A percentile compares a stretch with the other conserved stretches of the same genome.
Evolutionary conservation across 352 stramenopile genomes (phyloP).

Genomic region (Stramenopiles sp.): DNA sequence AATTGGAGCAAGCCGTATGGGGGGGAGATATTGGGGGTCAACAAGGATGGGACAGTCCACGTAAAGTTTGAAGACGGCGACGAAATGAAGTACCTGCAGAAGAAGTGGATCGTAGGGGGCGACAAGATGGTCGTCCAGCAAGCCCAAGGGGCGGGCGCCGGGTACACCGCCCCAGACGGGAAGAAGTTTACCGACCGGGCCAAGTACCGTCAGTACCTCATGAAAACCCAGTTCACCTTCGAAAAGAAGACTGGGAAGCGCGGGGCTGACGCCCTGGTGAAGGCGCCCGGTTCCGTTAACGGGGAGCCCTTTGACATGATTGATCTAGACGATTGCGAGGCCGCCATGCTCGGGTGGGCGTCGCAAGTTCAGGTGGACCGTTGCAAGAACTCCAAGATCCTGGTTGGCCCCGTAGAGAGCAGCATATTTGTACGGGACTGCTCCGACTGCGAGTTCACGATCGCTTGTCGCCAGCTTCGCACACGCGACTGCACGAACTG

Average conservation of each 20-base stretch:
- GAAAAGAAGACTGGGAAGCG: not conserved
- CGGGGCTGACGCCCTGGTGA: not conserved
- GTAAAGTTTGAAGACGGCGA: constrained; percentile 4
- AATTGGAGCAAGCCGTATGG: not conserved
- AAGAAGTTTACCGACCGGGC: not conserved
- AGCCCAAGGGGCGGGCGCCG: not conserved
- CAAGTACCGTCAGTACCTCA: not conserved
- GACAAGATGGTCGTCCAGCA: not conserved
- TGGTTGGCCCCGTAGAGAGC: not conserved
- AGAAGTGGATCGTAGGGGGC: not conserved
- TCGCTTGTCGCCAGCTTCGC: not conserved
- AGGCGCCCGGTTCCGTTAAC: not conserved
- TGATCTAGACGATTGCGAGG: constrained; percentile 3
- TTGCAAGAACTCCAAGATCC: not conserved
- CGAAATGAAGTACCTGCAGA: not conserved
- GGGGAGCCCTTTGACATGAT: not conserved
- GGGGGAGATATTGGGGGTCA: not conserved
- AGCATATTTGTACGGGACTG: not conserved
- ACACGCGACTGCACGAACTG: not conserved
- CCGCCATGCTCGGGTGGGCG: not conserved
- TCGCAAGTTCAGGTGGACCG: not conserved
- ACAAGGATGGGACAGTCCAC: not conserved
- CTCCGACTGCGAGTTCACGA: not conserved
- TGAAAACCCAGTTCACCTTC: not conserved
- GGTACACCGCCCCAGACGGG: not conserved